Base-by-base conservation (phyloP, 1,139 yeast species). In the Diutina rugosa region DNA sequence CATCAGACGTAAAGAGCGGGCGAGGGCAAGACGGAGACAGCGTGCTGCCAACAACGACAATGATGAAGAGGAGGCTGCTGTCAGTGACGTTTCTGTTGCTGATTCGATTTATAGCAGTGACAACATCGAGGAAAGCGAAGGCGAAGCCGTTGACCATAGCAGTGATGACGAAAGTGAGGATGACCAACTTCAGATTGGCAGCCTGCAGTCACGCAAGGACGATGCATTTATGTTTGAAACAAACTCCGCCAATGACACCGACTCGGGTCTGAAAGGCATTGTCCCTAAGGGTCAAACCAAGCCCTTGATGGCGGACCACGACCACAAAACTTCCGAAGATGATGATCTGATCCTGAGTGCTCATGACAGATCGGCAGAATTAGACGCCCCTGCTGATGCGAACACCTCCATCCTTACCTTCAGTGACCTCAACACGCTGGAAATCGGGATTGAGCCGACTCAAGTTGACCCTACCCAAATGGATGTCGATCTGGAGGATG, bases 1-100 rank as follows among this genome's bases (percentile, higher is more conserved):
- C 56, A 73, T 79, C 41, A 72, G 84, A 58, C 78, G 75, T 62
- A 76, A 74, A 57, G 88, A 81, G 57, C 16, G 21, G 45, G 44
- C 44, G 2, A 6, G 26, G 46, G 46, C 46, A 4, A n/a, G n/a
- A 9, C 16, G n/a, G 26, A 47, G n/a, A 16, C 29, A 38, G 2
- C 29, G 51, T 14, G 21, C 21, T 8, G 26, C 32, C 14, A 7
- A 44, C 26, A 32, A 30, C n/a, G 26, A 49, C 7, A n/a, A 49
- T 1, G 21, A 6, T 7, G 12, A 29, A 7, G 52, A 29, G 10
- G 53, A 7, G 7, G 28, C 14, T 16, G 29, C 21, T 9, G 49
- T 21, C n/a, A 26, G 30, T 46, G 53, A 49, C 21, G 53, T 14
- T 4, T n/a, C 26, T 8, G 53, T 49, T 6, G 53, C 53, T 16